Conservation (phyloP, 805 yeast genomes). For the Saturnispora halmiae region DNA sequence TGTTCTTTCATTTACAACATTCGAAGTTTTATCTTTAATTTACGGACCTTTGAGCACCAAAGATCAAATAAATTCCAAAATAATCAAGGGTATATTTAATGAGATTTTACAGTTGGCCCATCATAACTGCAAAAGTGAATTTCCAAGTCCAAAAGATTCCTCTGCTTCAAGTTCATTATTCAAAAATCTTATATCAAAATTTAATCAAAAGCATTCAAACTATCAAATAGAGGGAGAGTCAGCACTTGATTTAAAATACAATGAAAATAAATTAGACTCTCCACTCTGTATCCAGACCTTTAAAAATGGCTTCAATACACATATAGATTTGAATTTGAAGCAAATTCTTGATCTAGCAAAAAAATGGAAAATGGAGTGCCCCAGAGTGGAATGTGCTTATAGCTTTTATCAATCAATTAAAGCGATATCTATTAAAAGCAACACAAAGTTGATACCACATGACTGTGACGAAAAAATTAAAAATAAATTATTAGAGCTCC, state of each 20-base stretch:
- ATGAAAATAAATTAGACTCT: slow-evolving; percentile 9
- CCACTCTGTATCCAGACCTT: slow-evolving; percentile 20
- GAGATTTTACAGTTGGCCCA: slow-evolving; percentile 20
- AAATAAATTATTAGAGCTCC: neutral
- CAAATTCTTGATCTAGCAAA: slow-evolving; percentile 17
- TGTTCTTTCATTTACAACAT: slow-evolving; percentile 20
- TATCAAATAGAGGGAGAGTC: slow-evolving; percentile 2
- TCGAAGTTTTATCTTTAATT: slow-evolving; percentile 19
- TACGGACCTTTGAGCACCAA: slow-evolving; percentile 16
- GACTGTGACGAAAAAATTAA: no score
- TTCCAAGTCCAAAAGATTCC: slow-evolving; percentile 20
- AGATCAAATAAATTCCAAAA: slow-evolving; percentile 5
- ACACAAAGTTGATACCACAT: slow-evolving; percentile 19
- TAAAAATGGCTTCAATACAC: slow-evolving; percentile 15
- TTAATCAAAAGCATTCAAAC: slow-evolving; percentile 15
- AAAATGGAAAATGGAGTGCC: slow-evolving; percentile 11
- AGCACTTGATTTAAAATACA: slow-evolving; percentile 3
- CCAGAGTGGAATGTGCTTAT: slow-evolving; percentile 19
- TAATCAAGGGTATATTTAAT: slow-evolving; percentile 19
- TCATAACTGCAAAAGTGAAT: slow-evolving; percentile 20
- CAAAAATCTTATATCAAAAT: slow-evolving; percentile 17
- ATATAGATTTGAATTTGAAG: slow-evolving; percentile 16
- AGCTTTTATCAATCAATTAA: slow-evolving; percentile 20
- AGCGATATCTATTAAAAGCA: slow-evolving; percentile 10
- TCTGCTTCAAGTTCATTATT: slow-evolving; percentile 13